phyloP scores from a whole-genome alignment of 495 filamentous ascomycete genomes.

The Penicillium psychrofluorescens region DNA sequence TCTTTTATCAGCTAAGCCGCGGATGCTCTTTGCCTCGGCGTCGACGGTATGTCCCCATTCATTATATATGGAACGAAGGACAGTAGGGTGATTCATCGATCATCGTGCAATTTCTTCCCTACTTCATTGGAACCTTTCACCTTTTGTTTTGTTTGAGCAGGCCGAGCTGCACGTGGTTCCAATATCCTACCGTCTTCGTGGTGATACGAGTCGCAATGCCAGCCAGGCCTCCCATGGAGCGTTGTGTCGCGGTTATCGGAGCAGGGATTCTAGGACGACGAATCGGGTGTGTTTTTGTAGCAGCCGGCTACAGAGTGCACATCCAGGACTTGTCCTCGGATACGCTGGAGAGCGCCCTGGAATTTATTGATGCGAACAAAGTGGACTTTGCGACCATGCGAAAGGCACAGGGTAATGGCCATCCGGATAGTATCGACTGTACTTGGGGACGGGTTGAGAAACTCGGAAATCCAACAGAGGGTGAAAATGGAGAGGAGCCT shows the following conservation, averaged over 20 bases:
- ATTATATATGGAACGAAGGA: no score
- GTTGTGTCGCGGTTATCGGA: conserved; percentile 23
- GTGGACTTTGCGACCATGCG: conserved; percentile 22
- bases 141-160: no score
- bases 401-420: conserved; percentile 6
- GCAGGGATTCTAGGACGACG: conserved; percentile 42
- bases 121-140: no score
- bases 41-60: no score
- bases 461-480: neutral
- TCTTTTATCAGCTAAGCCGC: no score
- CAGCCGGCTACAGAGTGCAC: conserved; percentile 37
- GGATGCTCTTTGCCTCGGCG: no score
- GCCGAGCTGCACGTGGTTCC: no score
- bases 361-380: conserved; percentile 29
- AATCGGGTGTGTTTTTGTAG: conserved; percentile 31
- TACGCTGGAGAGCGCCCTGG: conserved; percentile 17
- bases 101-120: no score
- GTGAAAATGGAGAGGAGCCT: neutral
- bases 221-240: no score
- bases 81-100: no score
- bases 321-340: conserved; percentile 27
- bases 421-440: conserved; percentile 18
- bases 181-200: no score
- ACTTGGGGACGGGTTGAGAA: neutral
- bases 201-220: no score